Evolutionary conservation across 2,329 filamentous ascomycete genomes (phyloP), one percentile per base, ranked within the genome.

Genomic region (Fusarium sp.): DNA sequence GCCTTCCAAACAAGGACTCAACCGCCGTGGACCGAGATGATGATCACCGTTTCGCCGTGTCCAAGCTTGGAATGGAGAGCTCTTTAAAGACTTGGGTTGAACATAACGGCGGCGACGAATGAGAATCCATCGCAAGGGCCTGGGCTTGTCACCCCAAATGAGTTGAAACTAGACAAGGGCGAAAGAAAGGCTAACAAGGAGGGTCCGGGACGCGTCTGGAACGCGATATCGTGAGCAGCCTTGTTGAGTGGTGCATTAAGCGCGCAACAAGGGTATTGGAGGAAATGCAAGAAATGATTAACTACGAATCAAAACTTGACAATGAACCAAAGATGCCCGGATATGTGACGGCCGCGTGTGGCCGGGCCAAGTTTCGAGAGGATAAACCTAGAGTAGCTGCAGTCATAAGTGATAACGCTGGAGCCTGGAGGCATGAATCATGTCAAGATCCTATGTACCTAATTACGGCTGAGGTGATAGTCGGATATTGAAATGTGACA

Each of bases 201-300:
- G 62, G 75, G 51, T 51, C 26, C 20, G n/a, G 41, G 50, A 63
- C 64, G 63, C 64, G 76, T 64, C 38, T 66, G 54, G 62, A 62
- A 77, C 66, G 68, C 60, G 70, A 77, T 70, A 64, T 69, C 62
- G 41, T 62, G 66, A 54, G 51, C 18, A 62, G 39, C 45, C 44
- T 47, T 48, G 57, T 26, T 74, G 68, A 74, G 41, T 68, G 72
- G 63, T 66, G 22, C 48, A 64, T 51, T 77, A 78, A 78, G 75
- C 75, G 75, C 75, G 72, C 57, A 77, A 52, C 42, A 63, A 54
- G 65, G 69, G 55, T 52, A 66, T 69, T 59, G 63, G 63, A 56
- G 45, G 66, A 47, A 69, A 66, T 30, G 52, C 38, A n/a, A 64
- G 28, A 57, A 36, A 34, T 42, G 32, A 57, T 58, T 63, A 70